Base-by-base conservation (phyloP, 2,329 filamentous ascomycete species). In the Penicillium sp. region DNA sequence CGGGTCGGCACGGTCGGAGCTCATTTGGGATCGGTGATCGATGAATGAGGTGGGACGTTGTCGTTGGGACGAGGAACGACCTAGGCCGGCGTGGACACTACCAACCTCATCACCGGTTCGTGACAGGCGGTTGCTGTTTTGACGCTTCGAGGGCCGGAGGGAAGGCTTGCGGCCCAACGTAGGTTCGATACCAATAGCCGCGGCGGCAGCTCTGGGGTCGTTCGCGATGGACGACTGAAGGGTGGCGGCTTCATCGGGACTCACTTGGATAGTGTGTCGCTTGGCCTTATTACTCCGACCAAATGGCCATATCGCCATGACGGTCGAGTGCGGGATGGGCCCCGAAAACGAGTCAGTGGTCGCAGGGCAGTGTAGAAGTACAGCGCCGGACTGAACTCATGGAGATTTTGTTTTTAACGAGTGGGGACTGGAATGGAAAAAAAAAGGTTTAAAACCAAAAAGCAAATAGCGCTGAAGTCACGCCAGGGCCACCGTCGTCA, bases 251-350 rank as follows among this genome's bases (percentile, higher is more conserved):
- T 78, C 77, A 71, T 86, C 80, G 68, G 80, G 75, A 67, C 82
- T 82, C 58, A 82, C 76, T 63, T 83, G 75, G 65, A 82, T 82
- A 65, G 81, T 83, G 73, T 85, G 85, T 76, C 87, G 87, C 75
- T 86, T 87, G 76, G 84, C 87, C 77, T 83, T 88, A 70, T 50
- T 50, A 13, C 48, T 33, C 48, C 88, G 86, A 75, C 87, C 83
- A 76, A 96, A 96, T 60, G 88, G 90, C 91, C 91, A 96, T 75
- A 93, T 79, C 72, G 88, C 86, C 90, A 93, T 93, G 68, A 65
- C 70, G 70, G 49, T 31, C 62, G 53, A 54, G 41, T 64, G 55
- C 39, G 48, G 31, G 41, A 46, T 33, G 14, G 19, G 50, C 43
- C 58, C 61, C 53, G 62, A 50, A 43, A 56, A 56, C 58, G 53